Conservation (phyloP, 2,329 filamentous ascomycete genomes). For the Nemania serpens region DNA sequence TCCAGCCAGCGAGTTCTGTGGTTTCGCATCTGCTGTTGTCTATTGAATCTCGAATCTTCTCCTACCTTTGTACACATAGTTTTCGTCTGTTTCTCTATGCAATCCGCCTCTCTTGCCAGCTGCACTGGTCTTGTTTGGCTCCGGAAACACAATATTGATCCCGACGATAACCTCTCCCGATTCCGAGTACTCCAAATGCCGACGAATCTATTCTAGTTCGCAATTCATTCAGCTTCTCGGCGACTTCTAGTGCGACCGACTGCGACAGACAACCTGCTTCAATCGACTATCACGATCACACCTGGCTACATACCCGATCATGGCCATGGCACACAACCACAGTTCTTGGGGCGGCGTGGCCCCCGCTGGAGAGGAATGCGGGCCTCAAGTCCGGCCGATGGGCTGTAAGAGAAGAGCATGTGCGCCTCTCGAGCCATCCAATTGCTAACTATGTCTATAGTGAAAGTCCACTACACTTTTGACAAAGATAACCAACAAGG, state of each 20-base stretch:
- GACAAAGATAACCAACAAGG: conserved; percentile 86
- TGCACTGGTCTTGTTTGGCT: conserved; percentile 2
- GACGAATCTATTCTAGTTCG: neutral
- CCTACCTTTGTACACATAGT: neutral
- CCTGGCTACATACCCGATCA: neutral
- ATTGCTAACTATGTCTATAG: conserved; percentile 52
- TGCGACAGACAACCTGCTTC: neutral
- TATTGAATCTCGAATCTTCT: neutral
- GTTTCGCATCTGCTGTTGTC: neutral
- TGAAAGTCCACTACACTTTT: conserved; percentile 97
- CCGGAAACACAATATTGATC: conserved; percentile 10
- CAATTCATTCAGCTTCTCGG: conserved; percentile 1
- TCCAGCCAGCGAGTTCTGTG: conserved; percentile 2
- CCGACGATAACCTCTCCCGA: neutral
- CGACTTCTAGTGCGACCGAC: neutral
- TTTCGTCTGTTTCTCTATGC: neutral
- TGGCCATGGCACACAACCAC: conserved; percentile 38
- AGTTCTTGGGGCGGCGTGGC: conserved; percentile 34
- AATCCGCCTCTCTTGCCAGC: neutral
- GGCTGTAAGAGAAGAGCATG: conserved; percentile 60
- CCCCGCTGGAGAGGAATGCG: conserved; percentile 48
- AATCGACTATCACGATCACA: neutral
- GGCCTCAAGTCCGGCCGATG: conserved; percentile 66
- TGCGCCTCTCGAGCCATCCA: conserved; percentile 2
- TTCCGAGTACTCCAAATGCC: conserved; percentile 4